phyloP scores from a whole-genome alignment of 345 rosid species.

The Euphorbia pulcherrima region DNA sequence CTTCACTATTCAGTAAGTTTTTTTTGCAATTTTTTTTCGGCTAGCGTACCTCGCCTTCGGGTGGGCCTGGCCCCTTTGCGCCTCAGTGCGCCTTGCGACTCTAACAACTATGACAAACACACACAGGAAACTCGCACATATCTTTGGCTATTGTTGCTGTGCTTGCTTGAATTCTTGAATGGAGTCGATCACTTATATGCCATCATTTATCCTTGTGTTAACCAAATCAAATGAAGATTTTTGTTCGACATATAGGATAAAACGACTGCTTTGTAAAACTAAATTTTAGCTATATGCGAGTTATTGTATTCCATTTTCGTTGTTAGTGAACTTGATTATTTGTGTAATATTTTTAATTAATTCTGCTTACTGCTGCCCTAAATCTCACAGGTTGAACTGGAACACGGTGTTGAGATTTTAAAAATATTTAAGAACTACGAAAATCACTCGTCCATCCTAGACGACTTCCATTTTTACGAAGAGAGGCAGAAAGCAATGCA shows the following conservation, averaged over 20 bases:
- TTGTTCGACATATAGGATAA: background rate
- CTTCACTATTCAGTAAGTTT: no score
- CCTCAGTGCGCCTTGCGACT: no score
- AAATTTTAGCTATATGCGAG: background rate
- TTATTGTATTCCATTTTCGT: background rate
- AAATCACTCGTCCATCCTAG: conserved; percentile 57
- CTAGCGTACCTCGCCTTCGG: no score
- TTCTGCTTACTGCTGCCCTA: background rate
- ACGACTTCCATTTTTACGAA: conserved; percentile 75
- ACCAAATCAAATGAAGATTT: background rate
- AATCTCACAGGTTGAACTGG: conserved; percentile 52
- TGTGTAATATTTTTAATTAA: background rate
- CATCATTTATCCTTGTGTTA: background rate
- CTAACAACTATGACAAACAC: no score
- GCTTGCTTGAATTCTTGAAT: background rate
- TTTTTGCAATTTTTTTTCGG: no score
- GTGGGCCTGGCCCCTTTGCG: no score
- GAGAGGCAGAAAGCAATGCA: conserved; percentile 67
- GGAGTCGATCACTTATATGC: background rate
- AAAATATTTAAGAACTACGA: conserved; percentile 49
- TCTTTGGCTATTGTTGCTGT: background rate
- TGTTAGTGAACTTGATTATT: background rate
- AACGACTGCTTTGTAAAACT: background rate
- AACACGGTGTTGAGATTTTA: conserved; percentile 66
- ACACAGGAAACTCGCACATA: background rate